These are phyloP conservation scores for Elongisporangium prolatum DNA, from an alignment of 352 stramenopile genomes.

Conservation along the genomic window DNA sequence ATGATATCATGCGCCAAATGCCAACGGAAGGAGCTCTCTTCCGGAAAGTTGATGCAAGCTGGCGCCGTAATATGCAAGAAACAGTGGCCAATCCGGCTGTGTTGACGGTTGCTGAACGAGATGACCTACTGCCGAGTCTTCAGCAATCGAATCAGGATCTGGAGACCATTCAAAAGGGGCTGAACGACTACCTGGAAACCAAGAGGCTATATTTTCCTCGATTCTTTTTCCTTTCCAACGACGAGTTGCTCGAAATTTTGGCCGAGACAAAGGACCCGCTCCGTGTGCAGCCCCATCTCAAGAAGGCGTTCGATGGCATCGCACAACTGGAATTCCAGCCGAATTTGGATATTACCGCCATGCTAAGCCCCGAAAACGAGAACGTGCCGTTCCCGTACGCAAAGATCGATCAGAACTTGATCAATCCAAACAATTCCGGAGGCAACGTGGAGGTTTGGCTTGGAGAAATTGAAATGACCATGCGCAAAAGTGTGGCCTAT, in stretches of 20 bases:
- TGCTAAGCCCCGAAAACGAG: conserved; percentile 85
- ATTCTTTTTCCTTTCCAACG: conserved; percentile 93
- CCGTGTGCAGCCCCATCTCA: conserved; percentile 92
- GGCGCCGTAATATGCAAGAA: conserved; percentile 86
- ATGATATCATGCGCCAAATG: conserved; percentile 93
- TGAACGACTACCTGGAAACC: conserved; percentile 91
- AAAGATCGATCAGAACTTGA: conserved; percentile 81
- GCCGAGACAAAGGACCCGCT: conserved; percentile 92
- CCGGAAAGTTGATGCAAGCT: conserved; percentile 84
- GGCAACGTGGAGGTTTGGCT: conserved; percentile 92
- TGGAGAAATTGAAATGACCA: conserved; percentile 80
- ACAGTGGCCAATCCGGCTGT: conserved; percentile 72
- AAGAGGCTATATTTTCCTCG: conserved; percentile 89
- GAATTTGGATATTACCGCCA: conserved; percentile 90
- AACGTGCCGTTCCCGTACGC: conserved; percentile 88
- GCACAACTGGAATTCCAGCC: conserved; percentile 89
- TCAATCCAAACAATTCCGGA: conserved; percentile 92
- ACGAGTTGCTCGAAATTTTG: conserved; percentile 91
- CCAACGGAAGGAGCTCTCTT: conserved; percentile 85
- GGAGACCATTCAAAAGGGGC: conserved; percentile 93
- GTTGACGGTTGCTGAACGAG: conserved; percentile 69
- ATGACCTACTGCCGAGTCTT: conserved; percentile 76
- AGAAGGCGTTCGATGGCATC: conserved; percentile 94
- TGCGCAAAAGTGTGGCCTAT: conserved; percentile 78
- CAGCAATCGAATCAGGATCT: conserved; percentile 90